A percentile compares a stretch with the other conserved stretches of the same genome.
phyloP scores from a whole-genome alignment of 108 stramenopile genomes.

The Skeletonema potamos region DNA sequence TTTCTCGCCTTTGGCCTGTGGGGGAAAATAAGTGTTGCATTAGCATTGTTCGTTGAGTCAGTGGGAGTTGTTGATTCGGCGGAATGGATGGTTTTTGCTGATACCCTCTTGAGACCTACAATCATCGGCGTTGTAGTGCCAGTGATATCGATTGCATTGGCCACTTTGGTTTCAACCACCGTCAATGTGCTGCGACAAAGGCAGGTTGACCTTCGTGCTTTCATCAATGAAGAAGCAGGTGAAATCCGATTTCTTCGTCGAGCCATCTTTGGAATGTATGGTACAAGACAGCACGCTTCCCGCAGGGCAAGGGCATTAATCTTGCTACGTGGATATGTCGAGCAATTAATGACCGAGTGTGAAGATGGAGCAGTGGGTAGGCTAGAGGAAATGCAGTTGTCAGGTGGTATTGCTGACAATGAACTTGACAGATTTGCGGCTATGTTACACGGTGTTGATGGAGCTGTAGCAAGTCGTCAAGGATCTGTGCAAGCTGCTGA shows the following conservation, averaged over 20 bases:
- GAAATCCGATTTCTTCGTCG: slow-evolving; percentile 33
- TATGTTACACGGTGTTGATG: slow-evolving; percentile 45
- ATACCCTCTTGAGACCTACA: slow-evolving; percentile 24
- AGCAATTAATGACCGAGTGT: slow-evolving; percentile 24
- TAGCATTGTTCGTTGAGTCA: slow-evolving; percentile 1
- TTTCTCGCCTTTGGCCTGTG: slow-evolving; percentile 24
- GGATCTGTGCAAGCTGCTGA: slow-evolving; percentile 15
- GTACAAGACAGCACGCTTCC: slow-evolving; percentile 36
- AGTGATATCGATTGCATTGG: slow-evolving; percentile 36
- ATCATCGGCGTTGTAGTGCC: slow-evolving; percentile 42
- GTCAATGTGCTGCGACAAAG: slow-evolving; percentile 38
- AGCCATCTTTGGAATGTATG: slow-evolving; percentile 39
- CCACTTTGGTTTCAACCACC: slow-evolving; percentile 35
- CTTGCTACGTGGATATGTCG: slow-evolving; percentile 20
- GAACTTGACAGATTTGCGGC: slow-evolving; percentile 29
- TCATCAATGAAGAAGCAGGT: slow-evolving; percentile 41
- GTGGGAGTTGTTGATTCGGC: neutral
- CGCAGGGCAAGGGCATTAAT: slow-evolving; percentile 21
- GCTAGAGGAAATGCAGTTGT: slow-evolving; percentile 15
- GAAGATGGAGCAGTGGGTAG: slow-evolving; percentile 20
- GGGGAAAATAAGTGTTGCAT: slow-evolving; percentile 18
- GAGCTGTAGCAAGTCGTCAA: slow-evolving; percentile 33
- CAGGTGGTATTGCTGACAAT: slow-evolving; percentile 35
- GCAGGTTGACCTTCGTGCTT: slow-evolving; percentile 29
- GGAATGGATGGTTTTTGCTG: slow-evolving; percentile 10